Conservation (phyloP, 1,284 basidiomycete genomes). For the Apiotrichum domesticum region DNA sequence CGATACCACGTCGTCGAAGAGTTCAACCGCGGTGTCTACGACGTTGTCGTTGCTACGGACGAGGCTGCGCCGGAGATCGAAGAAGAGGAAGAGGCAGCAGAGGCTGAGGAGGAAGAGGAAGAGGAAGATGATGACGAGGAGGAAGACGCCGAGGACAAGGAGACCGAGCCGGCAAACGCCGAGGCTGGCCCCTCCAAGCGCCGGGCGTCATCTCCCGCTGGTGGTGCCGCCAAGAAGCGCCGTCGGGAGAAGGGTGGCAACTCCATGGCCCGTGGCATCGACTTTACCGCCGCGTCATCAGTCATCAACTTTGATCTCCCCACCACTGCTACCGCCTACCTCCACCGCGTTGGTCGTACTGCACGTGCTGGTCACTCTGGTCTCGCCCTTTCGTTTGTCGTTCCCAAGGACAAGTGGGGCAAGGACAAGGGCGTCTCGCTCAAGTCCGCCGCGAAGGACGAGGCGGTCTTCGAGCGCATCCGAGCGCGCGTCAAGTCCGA, state of each 20-base stretch:
- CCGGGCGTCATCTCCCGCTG: slow-evolving; percentile 30
- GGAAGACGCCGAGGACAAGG: slow-evolving; percentile 44
- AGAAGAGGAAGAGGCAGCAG: slow-evolving; percentile 26
- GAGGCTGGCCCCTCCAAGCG: slow-evolving; percentile 40
- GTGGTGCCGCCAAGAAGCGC: slow-evolving; percentile 21
- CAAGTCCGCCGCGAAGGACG: slow-evolving; percentile 66
- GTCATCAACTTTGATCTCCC: slow-evolving; percentile 99
- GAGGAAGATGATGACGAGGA: slow-evolving; percentile 46
- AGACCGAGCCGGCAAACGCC: slow-evolving; percentile 29
- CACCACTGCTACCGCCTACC: slow-evolving; percentile 79
- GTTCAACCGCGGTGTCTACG: slow-evolving; percentile 97
- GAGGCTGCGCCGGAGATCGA: slow-evolving; percentile 60
- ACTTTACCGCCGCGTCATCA: slow-evolving; percentile 95
- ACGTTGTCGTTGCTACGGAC: slow-evolving; percentile 98
- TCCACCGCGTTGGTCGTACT: slow-evolving; percentile 92
- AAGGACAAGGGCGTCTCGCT: slow-evolving; percentile 56
- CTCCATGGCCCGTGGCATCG: slow-evolving; percentile 91
- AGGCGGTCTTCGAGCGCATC: slow-evolving; percentile 69
- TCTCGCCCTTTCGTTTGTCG: slow-evolving; percentile 84
- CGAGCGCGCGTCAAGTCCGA: slow-evolving; percentile 63
- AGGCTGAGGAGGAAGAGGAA: slow-evolving; percentile 40
- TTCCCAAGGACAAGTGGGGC: slow-evolving; percentile 68
- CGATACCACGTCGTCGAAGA: slow-evolving; percentile 97
- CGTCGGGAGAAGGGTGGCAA: slow-evolving; percentile 64
- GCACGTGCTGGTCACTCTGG: slow-evolving; percentile 92